Percentiles rank a stretch among this genome's conserved stretches.
phyloP scores from a whole-genome alignment of 139 green algal genomes.

The Axilococcus clingmanii region DNA sequence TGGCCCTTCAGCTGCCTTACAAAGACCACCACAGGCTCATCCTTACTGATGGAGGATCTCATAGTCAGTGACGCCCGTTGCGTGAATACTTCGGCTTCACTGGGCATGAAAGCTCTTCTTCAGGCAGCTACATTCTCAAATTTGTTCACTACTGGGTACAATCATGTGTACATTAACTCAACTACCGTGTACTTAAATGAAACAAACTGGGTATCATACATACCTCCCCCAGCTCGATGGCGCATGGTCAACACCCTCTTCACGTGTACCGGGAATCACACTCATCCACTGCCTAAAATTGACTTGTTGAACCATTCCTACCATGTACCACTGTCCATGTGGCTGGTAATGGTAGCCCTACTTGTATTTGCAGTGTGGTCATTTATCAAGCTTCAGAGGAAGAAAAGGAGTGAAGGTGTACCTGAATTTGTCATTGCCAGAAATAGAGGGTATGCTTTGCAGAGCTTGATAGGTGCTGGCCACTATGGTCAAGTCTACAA shows the following conservation, averaged over 20 bases:
- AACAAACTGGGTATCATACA: constrained; percentile 3
- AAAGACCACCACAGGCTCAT: no score
- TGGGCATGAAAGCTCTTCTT: not conserved
- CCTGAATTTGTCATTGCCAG: constrained; percentile 4
- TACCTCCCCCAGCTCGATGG: not conserved
- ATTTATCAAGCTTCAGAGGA: no score
- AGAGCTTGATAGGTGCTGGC: constrained; percentile 6
- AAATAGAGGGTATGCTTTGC: constrained; percentile 2
- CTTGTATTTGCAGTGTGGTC: no score
- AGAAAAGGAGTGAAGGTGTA: no score
- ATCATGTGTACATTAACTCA: not conserved
- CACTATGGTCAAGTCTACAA: constrained; percentile 17
- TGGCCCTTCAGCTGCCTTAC: no score
- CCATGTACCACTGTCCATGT: no score
- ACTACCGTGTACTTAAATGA: not conserved
- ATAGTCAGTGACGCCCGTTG: not conserved
- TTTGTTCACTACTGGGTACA: not conserved
- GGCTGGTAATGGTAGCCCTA: no score
- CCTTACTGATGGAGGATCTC: no score
- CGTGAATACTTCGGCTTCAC: not conserved
- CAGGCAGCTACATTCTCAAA: not conserved
- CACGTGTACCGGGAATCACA: constrained; percentile 18
- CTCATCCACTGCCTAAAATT: not conserved
- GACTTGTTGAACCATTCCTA: no score
- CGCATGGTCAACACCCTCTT: not conserved